A percentile compares a stretch with the other conserved stretches of the same genome.
Evolutionary conservation across 116 monocot species (phyloP).

Genomic region (Zostera marina): DNA sequence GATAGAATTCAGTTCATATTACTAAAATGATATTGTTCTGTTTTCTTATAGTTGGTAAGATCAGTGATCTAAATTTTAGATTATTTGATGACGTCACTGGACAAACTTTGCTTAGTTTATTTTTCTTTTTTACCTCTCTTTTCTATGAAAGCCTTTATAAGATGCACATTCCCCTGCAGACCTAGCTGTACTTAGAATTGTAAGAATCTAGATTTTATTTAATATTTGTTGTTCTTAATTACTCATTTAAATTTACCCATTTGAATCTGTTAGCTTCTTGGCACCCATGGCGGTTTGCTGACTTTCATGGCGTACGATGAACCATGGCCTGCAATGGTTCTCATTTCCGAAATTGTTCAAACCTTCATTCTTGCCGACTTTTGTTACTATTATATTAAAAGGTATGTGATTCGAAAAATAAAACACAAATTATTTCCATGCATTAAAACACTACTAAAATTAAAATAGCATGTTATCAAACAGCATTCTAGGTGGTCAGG

Average conservation of each 20-base stretch:
- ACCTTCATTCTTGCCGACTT: constrained; percentile 86
- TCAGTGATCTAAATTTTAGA: no score
- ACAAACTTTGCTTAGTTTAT: no score
- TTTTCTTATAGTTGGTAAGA: no score
- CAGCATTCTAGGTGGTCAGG: constrained; percentile 63
- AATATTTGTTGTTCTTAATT: neutral
- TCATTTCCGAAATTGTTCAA: constrained; percentile 75
- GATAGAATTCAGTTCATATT: neutral
- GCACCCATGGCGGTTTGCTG: constrained; percentile 56
- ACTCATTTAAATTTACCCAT: neutral
- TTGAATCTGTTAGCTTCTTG: constrained; percentile 33
- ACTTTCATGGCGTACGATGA: constrained; percentile 58
- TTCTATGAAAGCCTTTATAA: no score
- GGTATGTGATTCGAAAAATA: constrained; percentile 20
- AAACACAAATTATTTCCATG: no score
- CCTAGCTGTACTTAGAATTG: no score
- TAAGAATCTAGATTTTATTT: no score
- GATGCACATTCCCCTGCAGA: no score
- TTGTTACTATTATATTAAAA: constrained; percentile 81
- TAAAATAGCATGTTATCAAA: neutral
- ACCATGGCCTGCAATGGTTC: constrained; percentile 75
- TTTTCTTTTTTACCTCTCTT: no score
- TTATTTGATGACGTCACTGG: no score
- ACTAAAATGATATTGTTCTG: no score
- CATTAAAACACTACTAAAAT: neutral